Base-by-base conservation (phyloP, 495 filamentous ascomycete genomes). In the Lichenothelia convexa region DNA sequence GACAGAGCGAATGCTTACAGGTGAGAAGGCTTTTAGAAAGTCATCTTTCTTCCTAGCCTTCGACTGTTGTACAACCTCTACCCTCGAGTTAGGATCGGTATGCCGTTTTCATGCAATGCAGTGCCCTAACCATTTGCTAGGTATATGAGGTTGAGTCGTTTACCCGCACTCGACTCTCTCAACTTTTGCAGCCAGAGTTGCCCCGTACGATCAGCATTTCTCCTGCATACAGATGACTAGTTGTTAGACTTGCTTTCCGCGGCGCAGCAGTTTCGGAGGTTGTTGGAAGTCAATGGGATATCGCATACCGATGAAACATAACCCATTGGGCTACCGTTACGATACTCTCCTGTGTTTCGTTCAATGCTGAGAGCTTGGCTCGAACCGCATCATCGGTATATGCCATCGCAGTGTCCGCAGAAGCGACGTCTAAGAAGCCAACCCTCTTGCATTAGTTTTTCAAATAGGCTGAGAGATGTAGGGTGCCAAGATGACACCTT, bases 321-420 rank as follows among this genome's bases (percentile, higher is more conserved):
- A 99, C 80, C 91, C 91, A 99, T 77, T 94, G 86, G 30, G 85
- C 78, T 34, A 91, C 85, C 32, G 81, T 80, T 32, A 91, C 82
- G 47, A 95, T 93, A 59, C 80, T 83, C 46, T 95, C 89, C 53
- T 95, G 85, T 9, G 80, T 84, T 62, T 97, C 89, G 59, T 92
- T 93, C 32, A 99, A 69, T 26, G 82, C 76, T 19, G 85, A 89
- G 19, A 99, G 75, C 68, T 94, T 94, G 33, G 89, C 80, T 45
- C 79, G 71, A 16, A 95, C 82, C 21, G 81, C 75, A 60, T 99
- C 89, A 55, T 92, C 83, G 35, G 75, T 87, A 58, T 92, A 95
- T 18, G 89, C 72, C 89, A 97, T 97, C 7, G 7, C 13, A 27
- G 7, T 27, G 13, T 27, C 24, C 24, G 7, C 13, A 7, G 24